phyloP scores from a whole-genome alignment of 108 stramenopile species.

The Cyclotella distinguenda region DNA sequence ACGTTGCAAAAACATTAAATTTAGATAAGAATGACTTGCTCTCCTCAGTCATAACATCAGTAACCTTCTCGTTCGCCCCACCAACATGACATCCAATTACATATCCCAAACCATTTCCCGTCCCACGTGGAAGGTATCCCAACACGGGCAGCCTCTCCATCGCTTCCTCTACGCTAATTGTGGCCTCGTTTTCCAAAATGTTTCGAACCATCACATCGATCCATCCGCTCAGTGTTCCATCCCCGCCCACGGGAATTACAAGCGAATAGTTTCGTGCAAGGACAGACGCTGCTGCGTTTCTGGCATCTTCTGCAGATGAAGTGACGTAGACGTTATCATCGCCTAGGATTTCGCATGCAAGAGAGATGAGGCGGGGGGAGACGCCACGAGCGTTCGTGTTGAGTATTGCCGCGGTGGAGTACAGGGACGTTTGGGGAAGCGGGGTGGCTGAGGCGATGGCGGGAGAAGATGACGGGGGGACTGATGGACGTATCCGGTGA shows the following conservation, averaged over 20 bases:
- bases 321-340: slow-evolving; percentile 32
- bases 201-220: slow-evolving; percentile 52
- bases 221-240: slow-evolving; percentile 67
- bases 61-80: background rate
- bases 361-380: slow-evolving; percentile 26
- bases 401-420: slow-evolving; percentile 51
- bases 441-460: too few species aligned
- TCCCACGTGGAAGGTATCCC: slow-evolving; percentile 70
- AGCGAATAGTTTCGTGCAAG: slow-evolving; percentile 17
- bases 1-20: slow-evolving; percentile 1
- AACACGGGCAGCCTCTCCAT: slow-evolving; percentile 46
- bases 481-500: too few species aligned
- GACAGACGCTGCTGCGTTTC: slow-evolving; percentile 27
- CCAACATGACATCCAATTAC: slow-evolving; percentile 50
- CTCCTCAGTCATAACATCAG: background rate
- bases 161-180: slow-evolving; percentile 27
- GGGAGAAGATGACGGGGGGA: too few species aligned
- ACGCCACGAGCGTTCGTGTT: slow-evolving; percentile 66
- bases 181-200: background rate
- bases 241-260: slow-evolving; percentile 70
- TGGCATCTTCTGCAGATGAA: slow-evolving; percentile 52
- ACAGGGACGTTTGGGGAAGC: background rate
- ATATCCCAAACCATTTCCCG: slow-evolving; percentile 69
- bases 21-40: slow-evolving; percentile 10
- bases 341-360: slow-evolving; percentile 27